Base-by-base conservation (phyloP, 1,284 basidiomycete genomes). In the Ustilago tritici region DNA sequence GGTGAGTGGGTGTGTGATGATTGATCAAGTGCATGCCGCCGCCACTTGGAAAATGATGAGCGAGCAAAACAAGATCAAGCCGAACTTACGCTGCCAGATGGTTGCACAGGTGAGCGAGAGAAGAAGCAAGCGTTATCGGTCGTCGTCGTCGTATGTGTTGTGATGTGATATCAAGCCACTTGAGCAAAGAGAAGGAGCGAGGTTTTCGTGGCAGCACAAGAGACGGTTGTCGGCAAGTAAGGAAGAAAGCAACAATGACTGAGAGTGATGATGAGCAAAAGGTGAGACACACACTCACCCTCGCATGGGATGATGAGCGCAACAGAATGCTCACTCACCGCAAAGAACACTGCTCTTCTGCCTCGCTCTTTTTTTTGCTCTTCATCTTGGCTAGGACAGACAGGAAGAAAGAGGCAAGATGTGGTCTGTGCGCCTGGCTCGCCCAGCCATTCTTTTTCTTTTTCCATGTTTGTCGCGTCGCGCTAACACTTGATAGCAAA, bases 41-140 rank as follows among this genome's bases (percentile, higher is more conserved):
- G 35, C 52, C 52, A 54, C 52, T n/a, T 38, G 34, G 8, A 32
- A 34, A 54, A 54, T 54, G 52, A 54, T 54, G 52, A 54, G 35
- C 32, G 35, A 54, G 52, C 52, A 23, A 54, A 31, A 28, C 43
- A 19, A 11, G 3, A 19, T 19, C 6, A 19, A 19, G 10, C 43
- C n/a, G 43, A 46, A 54, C 52, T 54, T 54, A 54, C 52, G 34
- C 2, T 54, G n/a, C n/a, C 19, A 19, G n/a, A 46, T 6, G n/a
- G n/a, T 46, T 46, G 10, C 15, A 19, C 43, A 19, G 19, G 19
- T 3, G 49, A 50, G 49, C 4, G 8, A 32, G 23, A 5, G 49
- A 31, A 12, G 11, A 10, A 31, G 49, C 23, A 28, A 28, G 23
- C 3, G 23, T 3, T 28, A 28, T 28, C 23, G 23, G 2, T 23